Evolutionary conservation across 1,139 yeast genomes (phyloP), one percentile per base, ranked within the genome.

Genomic region (Yamadazyma oceani): DNA sequence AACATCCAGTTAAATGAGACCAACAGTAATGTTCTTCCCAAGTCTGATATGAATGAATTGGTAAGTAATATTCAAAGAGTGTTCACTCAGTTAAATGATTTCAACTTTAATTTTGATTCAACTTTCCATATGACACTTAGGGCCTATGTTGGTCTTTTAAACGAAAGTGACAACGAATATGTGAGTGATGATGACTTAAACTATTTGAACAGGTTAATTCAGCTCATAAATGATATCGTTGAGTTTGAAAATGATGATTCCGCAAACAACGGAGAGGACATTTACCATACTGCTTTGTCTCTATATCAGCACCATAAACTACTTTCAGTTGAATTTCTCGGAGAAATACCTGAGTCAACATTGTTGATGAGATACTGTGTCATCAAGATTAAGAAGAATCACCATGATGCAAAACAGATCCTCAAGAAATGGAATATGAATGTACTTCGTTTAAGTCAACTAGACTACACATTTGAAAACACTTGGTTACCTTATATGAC

Each of bases 11-110:
- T n/a, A n/a, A n/a, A n/a, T n/a, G n/a, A n/a, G n/a, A n/a, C n/a
- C n/a, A n/a, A n/a, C n/a, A n/a, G n/a, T n/a, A 14, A 10, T 9
- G 17, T 29, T 15, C 17, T 36, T 14, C 16, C 38, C 24, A 13
- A 13, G 8, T 9, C 12, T 11, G 35, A 22, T 10, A 14, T 14
- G 24, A 8, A n/a, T 11, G 42, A 37, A 17, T 37, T 48, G 6
- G 13, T 47, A 2, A 25, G 24, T 8, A 48, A 47, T 22, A 32
- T 48, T 9, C 24, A 37, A 3, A 29, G 42, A 11, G 26, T 67
- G 3, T 44, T 67, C 2, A 64, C 67, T 0, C 53, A 63, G 19
- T 44, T 69, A 17, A 57, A 57, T 32, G 73, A 66, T 26, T 60
- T 57, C 34, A 49, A 51, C 10, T 51, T 62, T 26, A 48, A 52